Conservation (phyloP, 495 filamentous ascomycete genomes). For the Lichina pygmaea region DNA sequence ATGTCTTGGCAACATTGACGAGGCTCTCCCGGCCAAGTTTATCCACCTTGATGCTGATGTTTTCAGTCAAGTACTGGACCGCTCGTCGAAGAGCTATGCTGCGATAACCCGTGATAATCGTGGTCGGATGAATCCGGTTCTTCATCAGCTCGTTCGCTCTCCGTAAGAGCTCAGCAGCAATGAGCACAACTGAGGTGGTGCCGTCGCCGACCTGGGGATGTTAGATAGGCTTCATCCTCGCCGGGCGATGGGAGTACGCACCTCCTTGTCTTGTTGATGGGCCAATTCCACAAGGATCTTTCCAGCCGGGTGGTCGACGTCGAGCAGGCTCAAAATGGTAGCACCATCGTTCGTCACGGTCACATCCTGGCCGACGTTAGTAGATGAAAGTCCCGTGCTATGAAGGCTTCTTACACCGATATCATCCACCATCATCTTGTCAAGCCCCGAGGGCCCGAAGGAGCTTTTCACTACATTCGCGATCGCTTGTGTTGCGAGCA, state of each 20-base stretch:
- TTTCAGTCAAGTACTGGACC: slow-evolving; percentile 96
- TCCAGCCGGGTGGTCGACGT: slow-evolving; percentile 91
- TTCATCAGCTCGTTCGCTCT: slow-evolving; percentile 96
- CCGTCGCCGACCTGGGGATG: slow-evolving; percentile 56
- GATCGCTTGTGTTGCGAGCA: slow-evolving; percentile 86
- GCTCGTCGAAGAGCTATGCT: slow-evolving; percentile 73
- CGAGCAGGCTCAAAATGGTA: slow-evolving; percentile 80
- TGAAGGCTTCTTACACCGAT: slow-evolving; percentile 43
- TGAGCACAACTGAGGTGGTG: slow-evolving; percentile 91
- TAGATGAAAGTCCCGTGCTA: slow-evolving; percentile 1
- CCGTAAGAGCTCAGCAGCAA: slow-evolving; percentile 83
- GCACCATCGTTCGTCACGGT: slow-evolving; percentile 98
- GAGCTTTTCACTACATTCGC: slow-evolving; percentile 98
- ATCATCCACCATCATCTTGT: slow-evolving; percentile 99
- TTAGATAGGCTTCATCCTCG: neutral
- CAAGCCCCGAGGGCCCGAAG: slow-evolving; percentile 85
- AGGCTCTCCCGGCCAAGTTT: slow-evolving; percentile 68
- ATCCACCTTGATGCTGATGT: slow-evolving; percentile 85
- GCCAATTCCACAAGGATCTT: slow-evolving; percentile 96
- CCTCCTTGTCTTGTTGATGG: slow-evolving; percentile 96
- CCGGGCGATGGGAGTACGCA: slow-evolving; percentile 11
- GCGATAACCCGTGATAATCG: slow-evolving; percentile 95
- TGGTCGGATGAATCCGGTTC: slow-evolving; percentile 98
- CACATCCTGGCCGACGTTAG: slow-evolving; percentile 41
- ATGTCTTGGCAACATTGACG: slow-evolving; percentile 89